Base-by-base conservation (phyloP, 2,329 filamentous ascomycete genomes). In the Apiospora marii region DNA sequence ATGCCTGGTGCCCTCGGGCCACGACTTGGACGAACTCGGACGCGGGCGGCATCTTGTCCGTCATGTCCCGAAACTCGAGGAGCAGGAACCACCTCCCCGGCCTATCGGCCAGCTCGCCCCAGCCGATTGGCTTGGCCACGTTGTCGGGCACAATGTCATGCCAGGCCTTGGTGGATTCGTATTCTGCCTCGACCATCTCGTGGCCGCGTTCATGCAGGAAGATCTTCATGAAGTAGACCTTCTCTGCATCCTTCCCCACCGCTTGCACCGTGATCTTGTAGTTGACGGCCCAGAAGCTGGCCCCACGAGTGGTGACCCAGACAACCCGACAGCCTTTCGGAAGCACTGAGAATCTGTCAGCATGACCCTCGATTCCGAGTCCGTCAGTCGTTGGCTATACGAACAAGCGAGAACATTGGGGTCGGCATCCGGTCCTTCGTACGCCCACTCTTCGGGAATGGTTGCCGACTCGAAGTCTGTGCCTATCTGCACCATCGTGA, bases 121-220 rank as follows among this genome's bases (percentile, higher is more conserved):
- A 58, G 1, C 51, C 51, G 24, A 8, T 19, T 4, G 51, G 51
- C 3, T 34, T 30, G 51, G 51, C 51, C 24, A 58, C 13, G 19
- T 58, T 58, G 13, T 4, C 51, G 8, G 51, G 51, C 0, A 30
- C 51, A 27, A 58, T 7, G 16, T 58, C 14, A 30, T 58, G 27
- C 51, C 51, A 58, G 51, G 51, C 51, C 24, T 58, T 58, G 24
- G 51, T 58, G 24, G 51, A 58, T 30, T 58, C 51, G 12, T 58
- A 58, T 5, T 58, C 51, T 19, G 51, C 51, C 13, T 58, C 24
- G 24, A 19, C 51, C 51, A 58, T 58, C 51, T 58, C 51, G 4
- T 27, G 24, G 2, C 51, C 51, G 16, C 51, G 51, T 14, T 53
- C n/a, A 5, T 53, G 49, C 24, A 53, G 4, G n/a, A 53, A 53